These are phyloP conservation scores for Sarcocystis neurona DNA, from an alignment of 169 alveolate genomes.

Conservation along the genomic window DNA sequence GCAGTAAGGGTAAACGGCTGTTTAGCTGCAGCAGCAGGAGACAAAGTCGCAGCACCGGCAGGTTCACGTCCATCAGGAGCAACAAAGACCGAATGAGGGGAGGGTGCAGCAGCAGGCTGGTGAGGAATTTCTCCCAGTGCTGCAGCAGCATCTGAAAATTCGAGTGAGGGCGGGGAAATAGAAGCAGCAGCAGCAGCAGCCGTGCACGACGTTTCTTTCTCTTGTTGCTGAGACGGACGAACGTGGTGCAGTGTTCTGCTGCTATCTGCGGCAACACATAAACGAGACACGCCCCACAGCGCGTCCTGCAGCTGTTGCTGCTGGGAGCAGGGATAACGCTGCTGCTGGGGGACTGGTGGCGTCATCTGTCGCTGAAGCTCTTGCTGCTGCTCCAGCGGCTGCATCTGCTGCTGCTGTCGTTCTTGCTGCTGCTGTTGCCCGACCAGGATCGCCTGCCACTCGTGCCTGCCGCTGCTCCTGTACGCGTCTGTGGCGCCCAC, in stretches of 20 bases:
- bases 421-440: neutral
- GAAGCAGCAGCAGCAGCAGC: neutral
- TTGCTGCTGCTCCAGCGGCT: neutral
- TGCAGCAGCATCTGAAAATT: neutral
- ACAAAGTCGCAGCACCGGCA: too few relatives aligned
- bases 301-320: neutral
- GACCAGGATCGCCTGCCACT: neutral
- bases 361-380: neutral
- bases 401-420: neutral
- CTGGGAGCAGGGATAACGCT: neutral
- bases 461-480: neutral
- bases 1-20: too few relatives aligned
- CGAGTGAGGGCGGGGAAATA: neutral
- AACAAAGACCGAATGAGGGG: too few relatives aligned
- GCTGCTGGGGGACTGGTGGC: neutral
- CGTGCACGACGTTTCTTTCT: neutral
- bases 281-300: neutral
- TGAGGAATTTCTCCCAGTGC: neutral
- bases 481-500: neutral
- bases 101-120: too few relatives aligned
- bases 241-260: neutral
- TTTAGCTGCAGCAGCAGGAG: too few relatives aligned
- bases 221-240: neutral
- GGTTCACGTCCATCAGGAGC: too few relatives aligned
- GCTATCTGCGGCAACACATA: neutral